Conservation (phyloP, 345 rosid genomes). For the Acer campestre region DNA sequence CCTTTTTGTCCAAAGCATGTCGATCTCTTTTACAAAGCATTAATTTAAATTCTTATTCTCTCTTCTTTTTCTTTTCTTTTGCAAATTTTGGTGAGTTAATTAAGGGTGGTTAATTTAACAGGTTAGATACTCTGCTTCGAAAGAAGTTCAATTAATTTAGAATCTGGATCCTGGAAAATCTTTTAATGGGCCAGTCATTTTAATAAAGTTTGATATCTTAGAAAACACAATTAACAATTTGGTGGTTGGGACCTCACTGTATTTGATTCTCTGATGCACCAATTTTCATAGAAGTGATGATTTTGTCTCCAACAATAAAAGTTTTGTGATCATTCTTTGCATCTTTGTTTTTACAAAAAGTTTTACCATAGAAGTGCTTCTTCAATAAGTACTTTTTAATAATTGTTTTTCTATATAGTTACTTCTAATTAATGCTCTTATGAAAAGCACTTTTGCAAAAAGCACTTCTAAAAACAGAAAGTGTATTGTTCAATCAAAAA, state of each 20-base stretch:
- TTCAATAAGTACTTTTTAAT: too few relatives aligned
- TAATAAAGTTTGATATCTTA: background rate
- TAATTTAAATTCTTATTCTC: background rate
- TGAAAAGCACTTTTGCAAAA: too few relatives aligned
- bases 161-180: background rate
- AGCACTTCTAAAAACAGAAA: too few relatives aligned
- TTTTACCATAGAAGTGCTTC: too few relatives aligned
- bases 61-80: background rate
- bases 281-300: background rate
- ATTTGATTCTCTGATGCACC: background rate
- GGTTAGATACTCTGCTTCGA: background rate
- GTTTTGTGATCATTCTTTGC: too few relatives aligned
- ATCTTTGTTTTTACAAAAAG: too few relatives aligned
- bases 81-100: background rate
- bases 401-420: too few relatives aligned
- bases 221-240: background rate
- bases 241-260: background rate
- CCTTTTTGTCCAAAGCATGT: background rate
- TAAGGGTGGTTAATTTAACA: background rate
- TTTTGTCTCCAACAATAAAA: too few relatives aligned
- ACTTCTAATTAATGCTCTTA: too few relatives aligned
- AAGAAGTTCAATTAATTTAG: background rate
- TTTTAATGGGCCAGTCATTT: constrained; percentile 4
- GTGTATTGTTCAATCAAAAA: too few relatives aligned
- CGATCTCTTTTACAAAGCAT: background rate